Evolutionary conservation across 2,329 filamentous ascomycete genomes (phyloP).

Genomic region (Monosporascus cannonballus): DNA sequence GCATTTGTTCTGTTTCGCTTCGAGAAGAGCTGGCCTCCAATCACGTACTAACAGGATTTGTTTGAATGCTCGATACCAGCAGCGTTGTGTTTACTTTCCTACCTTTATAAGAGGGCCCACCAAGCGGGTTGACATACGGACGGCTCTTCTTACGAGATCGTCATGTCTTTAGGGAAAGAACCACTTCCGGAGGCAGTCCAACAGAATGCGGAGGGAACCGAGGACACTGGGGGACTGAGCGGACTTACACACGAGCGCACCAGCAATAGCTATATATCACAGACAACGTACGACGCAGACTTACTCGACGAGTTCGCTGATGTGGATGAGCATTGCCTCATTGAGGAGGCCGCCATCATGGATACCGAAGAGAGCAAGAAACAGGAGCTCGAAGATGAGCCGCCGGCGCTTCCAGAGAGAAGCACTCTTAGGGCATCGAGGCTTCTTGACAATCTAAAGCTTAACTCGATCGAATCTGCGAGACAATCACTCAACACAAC

Average conservation of each 20-base stretch:
- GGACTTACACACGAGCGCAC: constrained; percentile 10
- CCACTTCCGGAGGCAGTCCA: neutral
- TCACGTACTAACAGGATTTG: neutral
- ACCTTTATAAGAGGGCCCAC: neutral
- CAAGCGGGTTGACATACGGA: neutral
- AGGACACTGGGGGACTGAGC: too few relatives aligned
- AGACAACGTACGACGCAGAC: constrained; percentile 14
- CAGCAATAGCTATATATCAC: constrained; percentile 14
- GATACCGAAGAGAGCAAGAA: constrained; percentile 19
- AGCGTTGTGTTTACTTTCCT: neutral
- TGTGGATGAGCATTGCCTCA: constrained; percentile 19
- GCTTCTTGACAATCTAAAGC: constrained; percentile 34
- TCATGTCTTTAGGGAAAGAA: neutral
- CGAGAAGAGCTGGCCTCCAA: neutral
- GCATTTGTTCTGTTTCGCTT: neutral
- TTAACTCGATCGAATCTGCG: constrained; percentile 25
- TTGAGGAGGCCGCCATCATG: constrained; percentile 22
- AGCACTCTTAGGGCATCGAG: constrained; percentile 44
- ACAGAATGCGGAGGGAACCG: neutral
- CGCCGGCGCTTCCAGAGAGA: constrained; percentile 44
- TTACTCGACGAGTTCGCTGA: constrained; percentile 19
- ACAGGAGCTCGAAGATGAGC: constrained; percentile 18
- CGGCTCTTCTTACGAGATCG: neutral
- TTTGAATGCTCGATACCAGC: neutral
- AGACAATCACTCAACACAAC: constrained; percentile 26